Conservation (phyloP, 2,329 filamentous ascomycete species). For the Colletotrichum tamarilloi region DNA sequence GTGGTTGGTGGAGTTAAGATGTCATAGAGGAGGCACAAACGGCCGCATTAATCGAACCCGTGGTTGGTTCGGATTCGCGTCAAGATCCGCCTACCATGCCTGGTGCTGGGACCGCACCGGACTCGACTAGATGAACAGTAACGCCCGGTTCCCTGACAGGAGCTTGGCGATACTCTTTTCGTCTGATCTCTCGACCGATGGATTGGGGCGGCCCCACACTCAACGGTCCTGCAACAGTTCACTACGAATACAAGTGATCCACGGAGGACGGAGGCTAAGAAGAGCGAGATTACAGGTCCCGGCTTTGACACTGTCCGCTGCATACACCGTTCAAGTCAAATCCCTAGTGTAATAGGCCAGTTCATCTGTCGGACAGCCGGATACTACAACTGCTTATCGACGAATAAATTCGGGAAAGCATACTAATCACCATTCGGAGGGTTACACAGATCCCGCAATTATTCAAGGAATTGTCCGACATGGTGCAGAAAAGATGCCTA, state of each 20-base stretch:
- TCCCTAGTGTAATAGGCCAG: neutral
- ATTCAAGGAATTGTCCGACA: neutral
- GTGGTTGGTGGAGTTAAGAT: slow-evolving; percentile 22
- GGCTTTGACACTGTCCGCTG: slow-evolving; percentile 17
- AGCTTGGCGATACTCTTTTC: slow-evolving; percentile 21
- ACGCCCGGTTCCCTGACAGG: slow-evolving; percentile 21
- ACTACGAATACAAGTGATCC: neutral
- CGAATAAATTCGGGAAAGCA: neutral
- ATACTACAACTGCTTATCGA: neutral
- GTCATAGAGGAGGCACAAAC: slow-evolving; percentile 10
- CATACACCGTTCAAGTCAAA: slow-evolving; percentile 9
- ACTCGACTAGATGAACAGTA: slow-evolving; percentile 23
- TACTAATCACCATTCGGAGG: neutral
- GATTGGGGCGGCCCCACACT: slow-evolving; percentile 8
- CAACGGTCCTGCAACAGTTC: slow-evolving; percentile 7
- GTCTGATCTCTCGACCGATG: slow-evolving; percentile 27
- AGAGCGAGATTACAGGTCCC: slow-evolving; percentile 23
- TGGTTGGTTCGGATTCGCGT: slow-evolving; percentile 11
- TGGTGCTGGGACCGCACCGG: slow-evolving; percentile 5
- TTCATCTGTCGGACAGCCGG: neutral
- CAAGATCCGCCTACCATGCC: neutral
- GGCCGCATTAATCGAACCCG: slow-evolving; percentile 16
- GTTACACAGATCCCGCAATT: neutral
- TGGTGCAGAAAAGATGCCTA: neutral
- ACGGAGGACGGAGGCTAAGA: neutral